phyloP scores from a whole-genome alignment of 352 stramenopile species.

The Globisporangium viniferum region DNA sequence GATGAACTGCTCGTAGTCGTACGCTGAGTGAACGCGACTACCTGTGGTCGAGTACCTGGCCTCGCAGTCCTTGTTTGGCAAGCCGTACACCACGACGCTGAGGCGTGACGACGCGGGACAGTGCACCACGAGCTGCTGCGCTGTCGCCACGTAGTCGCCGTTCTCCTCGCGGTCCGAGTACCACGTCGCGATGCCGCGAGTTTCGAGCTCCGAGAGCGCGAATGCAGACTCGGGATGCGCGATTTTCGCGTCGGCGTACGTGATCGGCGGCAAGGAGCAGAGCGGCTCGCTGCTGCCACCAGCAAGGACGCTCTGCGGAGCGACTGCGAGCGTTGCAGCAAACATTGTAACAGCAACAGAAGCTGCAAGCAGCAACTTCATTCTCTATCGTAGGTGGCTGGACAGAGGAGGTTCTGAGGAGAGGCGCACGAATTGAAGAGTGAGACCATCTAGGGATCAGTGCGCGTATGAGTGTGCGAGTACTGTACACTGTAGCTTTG shows the following conservation, averaged over 20 bases:
- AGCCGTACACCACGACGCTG: conserved; percentile 62
- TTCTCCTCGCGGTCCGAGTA: conserved; percentile 52
- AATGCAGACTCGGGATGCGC: conserved; percentile 30
- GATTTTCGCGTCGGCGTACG: conserved; percentile 34
- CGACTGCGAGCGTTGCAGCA: neutral
- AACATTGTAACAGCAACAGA: neutral
- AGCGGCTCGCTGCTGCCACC: conserved; percentile 26
- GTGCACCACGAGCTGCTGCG: conserved; percentile 28
- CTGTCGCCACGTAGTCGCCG: conserved; percentile 34
- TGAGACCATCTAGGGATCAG: neutral
- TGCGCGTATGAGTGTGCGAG: no score
- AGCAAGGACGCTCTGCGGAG: no score
- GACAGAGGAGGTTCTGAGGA: neutral
- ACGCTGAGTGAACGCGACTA: conserved; percentile 28
- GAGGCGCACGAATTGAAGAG: neutral
- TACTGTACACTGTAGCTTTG: no score
- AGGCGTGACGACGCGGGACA: conserved; percentile 42
- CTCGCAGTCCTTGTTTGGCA: conserved; percentile 75
- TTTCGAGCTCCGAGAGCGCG: conserved; percentile 38
- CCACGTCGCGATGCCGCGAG: conserved; percentile 56
- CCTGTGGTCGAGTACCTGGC: conserved; percentile 41
- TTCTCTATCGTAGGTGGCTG: neutral
- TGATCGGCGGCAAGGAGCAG: conserved; percentile 34
- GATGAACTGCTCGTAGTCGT: conserved; percentile 50
- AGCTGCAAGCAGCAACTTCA: neutral